Conservation (phyloP, 179 eudicot genomes). For the Spinacia oleracea region DNA sequence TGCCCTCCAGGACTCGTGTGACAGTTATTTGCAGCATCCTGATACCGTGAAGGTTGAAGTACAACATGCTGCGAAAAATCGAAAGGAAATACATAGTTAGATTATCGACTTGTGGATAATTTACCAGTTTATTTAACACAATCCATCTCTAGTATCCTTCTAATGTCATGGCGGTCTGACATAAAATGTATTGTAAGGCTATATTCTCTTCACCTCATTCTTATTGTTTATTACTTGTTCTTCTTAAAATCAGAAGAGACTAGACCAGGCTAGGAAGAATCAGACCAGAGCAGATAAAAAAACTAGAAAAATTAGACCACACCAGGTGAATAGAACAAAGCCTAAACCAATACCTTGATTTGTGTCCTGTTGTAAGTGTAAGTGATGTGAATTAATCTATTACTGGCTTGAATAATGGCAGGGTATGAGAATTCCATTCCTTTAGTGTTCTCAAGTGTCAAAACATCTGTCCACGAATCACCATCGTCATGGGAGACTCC, state of each 20-base stretch:
- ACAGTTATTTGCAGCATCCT: not conserved
- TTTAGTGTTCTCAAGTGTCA: conserved; percentile 51
- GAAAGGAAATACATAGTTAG: not conserved
- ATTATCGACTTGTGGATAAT: too few relatives aligned
- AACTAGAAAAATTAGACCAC: too few relatives aligned
- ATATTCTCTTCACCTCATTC: too few relatives aligned
- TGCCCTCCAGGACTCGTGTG: not conserved
- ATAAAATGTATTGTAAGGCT: too few relatives aligned
- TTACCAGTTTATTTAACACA: too few relatives aligned
- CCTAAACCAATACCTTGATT: conserved; percentile 45
- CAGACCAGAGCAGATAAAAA: too few relatives aligned
- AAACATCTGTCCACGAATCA: conserved; percentile 63
- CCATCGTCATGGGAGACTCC: conserved; percentile 62
- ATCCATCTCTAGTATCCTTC: too few relatives aligned
- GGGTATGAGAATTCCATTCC: conserved; percentile 91
- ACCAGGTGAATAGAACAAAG: too few relatives aligned
- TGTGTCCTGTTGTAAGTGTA: conserved; percentile 76
- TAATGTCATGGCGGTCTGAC: too few relatives aligned
- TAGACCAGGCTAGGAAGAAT: too few relatives aligned
- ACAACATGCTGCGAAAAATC: conserved; percentile 12
- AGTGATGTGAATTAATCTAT: conserved; percentile 68
- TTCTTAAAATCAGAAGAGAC: too few relatives aligned
- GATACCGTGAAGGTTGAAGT: not conserved
- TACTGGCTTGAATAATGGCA: conserved; percentile 61
- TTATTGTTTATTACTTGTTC: too few relatives aligned